A percentile compares a stretch with the other conserved stretches of the same genome.
Conservation (phyloP, 164 flowering plant species). For the Vitis vinifera region ASM3070453v1 NC_081813.1:3236501-3237000, state of each 20-base stretch:
- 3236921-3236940: neutral
- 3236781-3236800: slow-evolving; percentile 96
- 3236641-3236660: slow-evolving; percentile 86
- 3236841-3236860: slow-evolving; percentile 98
- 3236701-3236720: slow-evolving; percentile 95
- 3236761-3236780: slow-evolving; percentile 99
- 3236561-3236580: neutral
- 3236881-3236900: slow-evolving; percentile 61
- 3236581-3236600: slow-evolving; percentile 49
- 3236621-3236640: slow-evolving; percentile 80
- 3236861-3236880: slow-evolving; percentile 94
- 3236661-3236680: slow-evolving; percentile 87
- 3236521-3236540: neutral
- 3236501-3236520: neutral
- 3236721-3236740: slow-evolving; percentile 96
- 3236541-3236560: no score
- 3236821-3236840: slow-evolving; percentile 97
- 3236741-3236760: slow-evolving; percentile 99
- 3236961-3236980: slow-evolving; percentile 53
- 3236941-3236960: neutral
- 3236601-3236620: slow-evolving; percentile 87
- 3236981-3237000: slow-evolving; percentile 98
- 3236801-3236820: slow-evolving; percentile 95
- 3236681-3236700: slow-evolving; percentile 95
- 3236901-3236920: neutral